These are phyloP conservation scores for Juncus inflexus DNA, from an alignment of 176 grass and related monocot genomes.

Conservation along the genomic window DNA sequence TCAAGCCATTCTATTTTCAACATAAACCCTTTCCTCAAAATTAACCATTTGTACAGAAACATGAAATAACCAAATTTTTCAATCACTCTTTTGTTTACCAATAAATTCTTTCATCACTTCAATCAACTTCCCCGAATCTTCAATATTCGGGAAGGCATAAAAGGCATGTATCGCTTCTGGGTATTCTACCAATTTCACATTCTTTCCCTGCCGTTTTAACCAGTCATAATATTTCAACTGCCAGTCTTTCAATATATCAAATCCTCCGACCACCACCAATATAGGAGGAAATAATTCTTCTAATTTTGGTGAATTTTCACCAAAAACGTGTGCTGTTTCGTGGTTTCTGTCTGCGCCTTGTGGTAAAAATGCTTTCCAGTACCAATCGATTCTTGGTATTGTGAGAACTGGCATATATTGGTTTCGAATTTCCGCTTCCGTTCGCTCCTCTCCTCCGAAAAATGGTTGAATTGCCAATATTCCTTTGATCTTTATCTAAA, in stretches of 20 bases:
- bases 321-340: constrained; percentile 39
- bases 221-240: constrained; percentile 16
- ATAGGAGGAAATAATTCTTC: constrained; percentile 27
- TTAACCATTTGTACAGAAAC: too few relatives aligned
- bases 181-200: constrained; percentile 30
- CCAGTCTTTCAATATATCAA: constrained; percentile 46
- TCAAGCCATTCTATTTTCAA: too few relatives aligned
- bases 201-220: constrained; percentile 17
- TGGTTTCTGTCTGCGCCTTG: constrained; percentile 43
- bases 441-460: constrained; percentile 56
- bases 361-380: constrained; percentile 48
- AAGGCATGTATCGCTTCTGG: constrained; percentile 35
- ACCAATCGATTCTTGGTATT: constrained; percentile 33
- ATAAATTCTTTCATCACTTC: constrained; percentile 21
- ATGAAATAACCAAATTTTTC: too few relatives aligned
- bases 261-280: constrained; percentile 28
- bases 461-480: constrained; percentile 18
- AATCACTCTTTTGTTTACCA: too few relatives aligned
- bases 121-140: constrained; percentile 11
- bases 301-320: constrained; percentile 13
- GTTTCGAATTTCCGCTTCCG: constrained; percentile 31
- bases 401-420: constrained; percentile 39
- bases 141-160: constrained; percentile 26
- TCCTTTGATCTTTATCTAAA: constrained; percentile 24
- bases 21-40: background rate